Base-by-base conservation (phyloP, 2,329 filamentous ascomycete genomes). In the Ceratocystis lukuohia region DNA sequence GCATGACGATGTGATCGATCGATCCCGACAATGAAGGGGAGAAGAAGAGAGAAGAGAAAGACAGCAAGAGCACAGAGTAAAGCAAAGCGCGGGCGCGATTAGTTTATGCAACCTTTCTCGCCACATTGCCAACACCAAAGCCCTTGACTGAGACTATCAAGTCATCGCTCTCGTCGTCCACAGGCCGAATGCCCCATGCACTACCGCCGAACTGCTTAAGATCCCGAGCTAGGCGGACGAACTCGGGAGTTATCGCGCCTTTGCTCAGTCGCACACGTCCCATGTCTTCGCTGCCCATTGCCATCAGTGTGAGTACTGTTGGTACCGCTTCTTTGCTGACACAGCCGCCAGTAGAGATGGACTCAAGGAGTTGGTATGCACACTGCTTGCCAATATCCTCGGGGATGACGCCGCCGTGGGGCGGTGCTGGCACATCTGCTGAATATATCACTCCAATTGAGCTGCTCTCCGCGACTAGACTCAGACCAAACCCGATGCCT, bases 261-360 rank as follows among this genome's bases (percentile, higher is more conserved):
- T 85, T 86, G 41, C 92, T 91, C 67, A 99, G 74, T 69, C 89
- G 84, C 70, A 99, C 75, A 68, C 94, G 83, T 3, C 94, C 94
- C 15, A 99, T 91, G 75, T 99, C 94, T 74, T 97, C 94, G 0
- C 88, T 90, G 0, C 94, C 94, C 94, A 99, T 97, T 44, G 92
- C 91, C 94, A 99, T 99, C 69, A 99, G 79, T 20, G 87, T 89
- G 65, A 99, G 76, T 70, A 96, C 82, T 0, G 88, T 93, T 2
- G 84, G 80, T 4, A 87, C 86, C 1, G 90, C 88, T 2, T 88
- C 82, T 15, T 80, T 80, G 65, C 86, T 87, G 2, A 89, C 88
- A 74, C 91, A 96, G 0, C 94, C 94, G 10, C 92, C 93, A 71
- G 87, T 83, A 64, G 84, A 84, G 69, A 97, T 87, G 25, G 85